Base-by-base conservation (phyloP, 2,329 filamentous ascomycete species). In the Colletotrichum liaoningense region DNA sequence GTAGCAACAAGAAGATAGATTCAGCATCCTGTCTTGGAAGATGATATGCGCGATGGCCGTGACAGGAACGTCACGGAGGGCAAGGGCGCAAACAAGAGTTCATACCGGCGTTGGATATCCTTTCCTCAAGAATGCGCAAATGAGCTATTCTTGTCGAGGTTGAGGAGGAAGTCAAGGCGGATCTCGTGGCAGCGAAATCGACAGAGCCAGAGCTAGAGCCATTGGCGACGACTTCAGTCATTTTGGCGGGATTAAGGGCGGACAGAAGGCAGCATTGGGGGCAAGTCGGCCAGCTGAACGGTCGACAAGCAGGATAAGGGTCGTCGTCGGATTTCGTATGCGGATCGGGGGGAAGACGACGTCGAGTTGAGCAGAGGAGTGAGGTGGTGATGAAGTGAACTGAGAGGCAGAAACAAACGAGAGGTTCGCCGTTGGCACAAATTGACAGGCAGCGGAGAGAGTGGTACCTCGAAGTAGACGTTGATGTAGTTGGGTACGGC, bases 131-230 rank as follows among this genome's bases (percentile, higher is more conserved):
- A 52, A 79, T 77, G 73, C 87, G 87, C 73, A 93, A 81, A 77
- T 88, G 86, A 65, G 86, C 80, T 76, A 89, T 88, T 60, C 92
- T 88, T 24, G 82, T 78, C 42, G 84, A 82, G 16, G 91, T 93
- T 8, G 92, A 93, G 59, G 92, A 92, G 55, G 91, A 92, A 64
- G 86, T 85, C 73, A 93, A 82, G 64, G 87, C 88, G 62, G 84
- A 82, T 78, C 85, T 87, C 67, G 84, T 84, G 73, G 85, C 82
- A 67, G 81, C 81, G 76, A 90, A 82, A 81, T 92, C 88, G 75
- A 91, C 81, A 77, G 79, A 79, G 77, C 81, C 79, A 75, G 81
- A 77, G 63, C 79, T 65, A 58, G 74, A 75, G 63, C 74, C 74
- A 67, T 85, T 84, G 77, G 82, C 80, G 80, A 82, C 82, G 79